Base-by-base conservation (phyloP, 2,329 filamentous ascomycete species). In the Sordariomycetes sp. region DNA sequence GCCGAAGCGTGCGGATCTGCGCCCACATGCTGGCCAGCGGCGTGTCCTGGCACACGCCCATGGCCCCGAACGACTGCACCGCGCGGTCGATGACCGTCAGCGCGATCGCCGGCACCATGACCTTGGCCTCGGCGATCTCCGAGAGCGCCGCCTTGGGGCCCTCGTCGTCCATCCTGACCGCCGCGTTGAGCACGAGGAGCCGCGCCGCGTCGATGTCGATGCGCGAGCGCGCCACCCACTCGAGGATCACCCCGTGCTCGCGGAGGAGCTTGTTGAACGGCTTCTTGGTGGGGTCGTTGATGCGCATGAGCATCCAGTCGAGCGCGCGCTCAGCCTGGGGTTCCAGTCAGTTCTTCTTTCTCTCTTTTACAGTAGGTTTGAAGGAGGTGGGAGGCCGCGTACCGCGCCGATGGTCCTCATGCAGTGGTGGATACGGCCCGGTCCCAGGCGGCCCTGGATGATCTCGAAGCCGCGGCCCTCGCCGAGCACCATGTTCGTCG, bases 401-500 rank as follows among this genome's bases (percentile, higher is more conserved):
- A 84, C 84, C 57, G 90, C 88, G 57, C 94, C 94, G 69, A 99
- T 94, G 61, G 85, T 87, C 63, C 94, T 86, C 94, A 99, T 99
- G 60, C 91, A 90, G 76, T 99, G 94, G 76, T 99, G 94, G 70
- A 99, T 97, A 60, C 94, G 89, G 37, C 94, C 94, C 1, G 94
- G 94, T 1, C 94, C 94, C 25, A 99, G 86, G 65, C 94, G 90
- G 59, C 94, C 94, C 72, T 99, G 94, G 69, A 99, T 97, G 69
- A 99, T 96, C 74, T 99, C 94, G 71, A 99, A 99, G 22, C 94
- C 94, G 62, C 90, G 86, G 63, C 94, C 94, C 71, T 94, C 90
- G 61, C 94, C 93, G 3, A 99, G 86, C 12, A 97, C 88, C 68
- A 99, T 87, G 76, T 89, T 94, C 66, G 78, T 76, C 35, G 79